These are phyloP conservation scores for Neolentinus lepideus DNA, from an alignment of 1,284 basidiomycete species.

Conservation along the genomic window DNA sequence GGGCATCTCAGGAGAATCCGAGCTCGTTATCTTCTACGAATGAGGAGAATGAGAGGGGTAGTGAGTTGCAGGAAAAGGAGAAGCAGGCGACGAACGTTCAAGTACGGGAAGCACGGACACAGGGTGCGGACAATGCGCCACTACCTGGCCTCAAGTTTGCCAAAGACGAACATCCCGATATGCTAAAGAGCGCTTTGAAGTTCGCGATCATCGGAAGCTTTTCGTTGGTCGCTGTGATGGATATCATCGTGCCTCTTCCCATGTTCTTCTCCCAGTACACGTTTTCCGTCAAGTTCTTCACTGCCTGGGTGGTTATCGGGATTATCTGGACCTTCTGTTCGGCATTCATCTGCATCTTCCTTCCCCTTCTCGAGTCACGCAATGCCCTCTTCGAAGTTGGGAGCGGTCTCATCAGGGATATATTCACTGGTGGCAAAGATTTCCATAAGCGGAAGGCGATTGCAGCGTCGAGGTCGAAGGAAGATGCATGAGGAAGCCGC, in stretches of 20 bases:
- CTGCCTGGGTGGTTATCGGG: neutral
- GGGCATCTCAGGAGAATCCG: neutral
- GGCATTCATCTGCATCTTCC: neutral
- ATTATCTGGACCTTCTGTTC: neutral
- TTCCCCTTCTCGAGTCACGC: neutral
- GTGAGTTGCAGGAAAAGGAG: neutral
- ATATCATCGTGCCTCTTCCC: neutral
- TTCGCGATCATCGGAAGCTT: neutral
- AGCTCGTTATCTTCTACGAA: neutral
- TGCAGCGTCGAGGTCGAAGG: no score
- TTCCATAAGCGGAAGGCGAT: no score
- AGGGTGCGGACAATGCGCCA: neutral
- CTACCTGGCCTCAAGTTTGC: neutral
- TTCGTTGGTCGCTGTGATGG: neutral
- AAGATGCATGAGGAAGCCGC: no score
- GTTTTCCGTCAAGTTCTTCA: neutral
- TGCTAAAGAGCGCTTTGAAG: neutral
- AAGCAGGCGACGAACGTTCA: neutral
- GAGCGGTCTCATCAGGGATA: neutral
- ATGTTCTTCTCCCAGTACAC: neutral
- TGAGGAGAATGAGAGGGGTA: neutral
- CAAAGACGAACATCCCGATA: neutral
- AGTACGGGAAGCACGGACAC: neutral
- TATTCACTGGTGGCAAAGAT: neutral
- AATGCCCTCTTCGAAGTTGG: neutral